Evolutionary conservation across 768 basidiomycete species (phyloP).

Genomic region (Naganishia friedmannii): DNA sequence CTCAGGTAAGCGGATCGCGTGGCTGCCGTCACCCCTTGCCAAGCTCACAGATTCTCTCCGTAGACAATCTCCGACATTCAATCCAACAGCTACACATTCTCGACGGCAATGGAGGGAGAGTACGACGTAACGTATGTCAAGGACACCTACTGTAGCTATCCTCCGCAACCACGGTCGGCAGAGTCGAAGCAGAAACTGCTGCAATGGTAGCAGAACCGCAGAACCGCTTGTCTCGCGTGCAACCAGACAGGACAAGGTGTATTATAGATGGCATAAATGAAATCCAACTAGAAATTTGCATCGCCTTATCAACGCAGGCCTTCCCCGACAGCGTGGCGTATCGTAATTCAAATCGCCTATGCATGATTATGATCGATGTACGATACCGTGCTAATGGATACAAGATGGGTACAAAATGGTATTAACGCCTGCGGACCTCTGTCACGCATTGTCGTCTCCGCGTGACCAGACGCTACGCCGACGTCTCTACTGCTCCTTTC

Average conservation of each 20-base stretch:
- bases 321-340: no score
- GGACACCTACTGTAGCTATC: constrained; percentile 67
- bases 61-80: constrained; percentile 53
- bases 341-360: neutral
- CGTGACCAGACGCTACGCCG: neutral
- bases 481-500: neutral
- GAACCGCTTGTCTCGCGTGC: neutral
- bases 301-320: no score
- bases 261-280: neutral
- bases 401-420: constrained; percentile 2
- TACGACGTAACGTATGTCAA: constrained; percentile 74
- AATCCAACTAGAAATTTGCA: no score
- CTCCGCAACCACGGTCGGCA: constrained; percentile 11
- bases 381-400: constrained; percentile 6
- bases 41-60: neutral
- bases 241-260: constrained; percentile 6
- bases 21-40: no score
- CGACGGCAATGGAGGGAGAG: constrained; percentile 82
- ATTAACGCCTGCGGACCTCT: neutral
- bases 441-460: neutral
- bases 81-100: constrained; percentile 78
- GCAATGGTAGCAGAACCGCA: neutral
- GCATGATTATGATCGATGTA: neutral
- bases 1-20: constrained; percentile 40
- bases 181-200: constrained; percentile 21